Evolutionary conservation across 495 filamentous ascomycete genomes (phyloP).

Genomic region (Penicillium daleae): DNA sequence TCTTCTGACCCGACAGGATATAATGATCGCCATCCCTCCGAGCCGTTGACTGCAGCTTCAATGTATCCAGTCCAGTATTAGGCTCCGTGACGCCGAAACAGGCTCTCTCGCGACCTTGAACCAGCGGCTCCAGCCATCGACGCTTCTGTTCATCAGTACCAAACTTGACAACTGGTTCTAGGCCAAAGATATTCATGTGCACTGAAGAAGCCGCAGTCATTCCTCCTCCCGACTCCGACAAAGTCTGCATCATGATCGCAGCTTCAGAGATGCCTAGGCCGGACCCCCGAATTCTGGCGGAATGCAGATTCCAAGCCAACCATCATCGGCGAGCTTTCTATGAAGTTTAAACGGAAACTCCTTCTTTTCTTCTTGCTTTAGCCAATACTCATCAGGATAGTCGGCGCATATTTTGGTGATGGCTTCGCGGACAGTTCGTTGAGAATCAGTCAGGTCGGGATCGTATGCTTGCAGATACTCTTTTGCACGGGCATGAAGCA

Average conservation of each 20-base stretch:
- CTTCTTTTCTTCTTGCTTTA: conserved; percentile 10
- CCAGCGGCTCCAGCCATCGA: conserved; percentile 63
- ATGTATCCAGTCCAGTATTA: conserved; percentile 73
- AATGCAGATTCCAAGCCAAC: conserved; percentile 78
- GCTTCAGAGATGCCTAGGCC: conserved; percentile 68
- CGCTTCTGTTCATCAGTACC: conserved; percentile 61
- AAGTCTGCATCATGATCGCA: conserved; percentile 82
- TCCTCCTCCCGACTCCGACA: conserved; percentile 72
- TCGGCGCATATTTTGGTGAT: conserved; percentile 66
- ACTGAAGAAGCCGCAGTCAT: conserved; percentile 76
- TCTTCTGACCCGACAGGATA: conserved; percentile 71
- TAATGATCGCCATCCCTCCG: conserved; percentile 52
- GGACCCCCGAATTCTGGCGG: conserved; percentile 70
- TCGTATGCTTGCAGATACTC: conserved; percentile 25
- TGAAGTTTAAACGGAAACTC: conserved; percentile 57
- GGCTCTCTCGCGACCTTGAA: conserved; percentile 58
- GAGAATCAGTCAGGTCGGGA: conserved; percentile 31
- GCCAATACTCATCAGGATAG: conserved; percentile 67
- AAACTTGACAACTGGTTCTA: conserved; percentile 72
- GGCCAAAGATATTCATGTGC: conserved; percentile 77
- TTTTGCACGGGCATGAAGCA: conserved; percentile 22
- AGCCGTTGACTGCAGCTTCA: conserved; percentile 64
- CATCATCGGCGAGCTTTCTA: conserved; percentile 67
- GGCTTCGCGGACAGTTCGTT: conserved; percentile 70
- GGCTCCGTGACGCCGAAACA: conserved; percentile 71